phyloP scores from a whole-genome alignment of 495 filamentous ascomycete species.

The Apodospora peruviana region DNA sequence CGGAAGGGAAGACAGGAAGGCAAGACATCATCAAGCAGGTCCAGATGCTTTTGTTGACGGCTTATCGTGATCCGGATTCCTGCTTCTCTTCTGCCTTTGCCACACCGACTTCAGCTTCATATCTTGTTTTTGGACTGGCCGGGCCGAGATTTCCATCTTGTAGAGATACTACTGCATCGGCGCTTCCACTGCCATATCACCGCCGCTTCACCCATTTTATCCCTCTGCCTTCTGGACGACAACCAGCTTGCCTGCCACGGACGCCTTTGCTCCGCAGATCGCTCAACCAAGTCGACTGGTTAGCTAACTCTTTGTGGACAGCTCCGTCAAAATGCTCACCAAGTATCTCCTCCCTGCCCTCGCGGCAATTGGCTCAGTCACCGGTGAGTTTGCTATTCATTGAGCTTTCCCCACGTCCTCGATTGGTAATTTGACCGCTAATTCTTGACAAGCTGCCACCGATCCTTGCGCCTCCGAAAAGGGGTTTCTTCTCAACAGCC shows the following conservation, averaged over 20 bases:
- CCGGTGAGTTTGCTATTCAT: constrained; percentile 50
- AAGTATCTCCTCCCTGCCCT: constrained; percentile 68
- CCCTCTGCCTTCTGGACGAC: neutral
- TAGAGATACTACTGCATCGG: constrained; percentile 18
- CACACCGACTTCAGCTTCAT: constrained; percentile 7
- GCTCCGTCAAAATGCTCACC: constrained; percentile 62
- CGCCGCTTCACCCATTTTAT: constrained; percentile 8
- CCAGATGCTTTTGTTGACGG: neutral
- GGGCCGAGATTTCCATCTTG: constrained; percentile 9
- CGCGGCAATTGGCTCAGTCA: constrained; percentile 59
- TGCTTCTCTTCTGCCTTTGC: neutral
- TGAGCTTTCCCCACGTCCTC: neutral
- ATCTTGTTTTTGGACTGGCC: constrained; percentile 17
- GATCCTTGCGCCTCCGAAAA: no score
- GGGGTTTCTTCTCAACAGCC: constrained; percentile 60
- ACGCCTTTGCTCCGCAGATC: neutral
- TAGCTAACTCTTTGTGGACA: constrained; percentile 28
- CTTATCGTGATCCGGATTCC: neutral
- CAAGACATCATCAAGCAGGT: no score
- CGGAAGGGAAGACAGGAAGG: no score
- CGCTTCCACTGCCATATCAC: constrained; percentile 11
- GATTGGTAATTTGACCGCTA: constrained; percentile 5
- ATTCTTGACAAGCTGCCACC: no score
- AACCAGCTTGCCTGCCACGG: neutral
- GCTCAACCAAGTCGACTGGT: constrained; percentile 6